phyloP scores from a whole-genome alignment of 306 rosid genomes.

The Astragalus glycyphyllos region DNA sequence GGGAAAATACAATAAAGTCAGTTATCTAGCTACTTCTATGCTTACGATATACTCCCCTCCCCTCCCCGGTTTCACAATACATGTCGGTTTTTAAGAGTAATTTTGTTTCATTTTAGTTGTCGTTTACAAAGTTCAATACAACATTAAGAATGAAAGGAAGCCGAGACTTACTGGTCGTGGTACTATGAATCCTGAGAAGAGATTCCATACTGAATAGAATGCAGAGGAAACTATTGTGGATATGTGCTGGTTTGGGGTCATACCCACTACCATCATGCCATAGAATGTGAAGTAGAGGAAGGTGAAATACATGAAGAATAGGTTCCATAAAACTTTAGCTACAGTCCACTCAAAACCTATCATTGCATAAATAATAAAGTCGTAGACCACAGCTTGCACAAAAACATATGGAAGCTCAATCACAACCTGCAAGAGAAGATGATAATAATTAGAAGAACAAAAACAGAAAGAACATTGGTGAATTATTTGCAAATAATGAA shows the following conservation, averaged over 20 bases:
- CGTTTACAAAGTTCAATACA: too few relatives aligned
- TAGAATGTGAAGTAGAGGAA: slow-evolving; percentile 64
- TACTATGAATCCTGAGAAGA: slow-evolving; percentile 70
- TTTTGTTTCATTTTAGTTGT: too few relatives aligned
- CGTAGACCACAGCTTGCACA: slow-evolving; percentile 54
- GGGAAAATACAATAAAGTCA: not conserved
- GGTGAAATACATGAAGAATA: slow-evolving; percentile 63
- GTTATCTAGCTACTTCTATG: not conserved
- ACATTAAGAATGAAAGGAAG: not conserved
- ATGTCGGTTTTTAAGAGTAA: too few relatives aligned
- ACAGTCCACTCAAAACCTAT: slow-evolving; percentile 63
- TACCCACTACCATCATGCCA: slow-evolving; percentile 67
- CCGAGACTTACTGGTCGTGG: slow-evolving; percentile 57
- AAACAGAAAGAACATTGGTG: not conserved
- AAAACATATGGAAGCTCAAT: slow-evolving; percentile 67
- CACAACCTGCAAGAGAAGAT: slow-evolving; percentile 50
- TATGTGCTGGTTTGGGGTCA: slow-evolving; percentile 63
- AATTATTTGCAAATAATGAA: not conserved
- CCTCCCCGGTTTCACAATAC: too few relatives aligned
- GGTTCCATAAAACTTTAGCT: slow-evolving; percentile 54
- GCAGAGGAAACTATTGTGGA: slow-evolving; percentile 56
- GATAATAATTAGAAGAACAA: slow-evolving; percentile 21
- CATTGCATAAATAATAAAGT: slow-evolving; percentile 59
- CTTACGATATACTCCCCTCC: not conserved
- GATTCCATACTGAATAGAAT: slow-evolving; percentile 57